Percentiles rank a stretch among this genome's conserved stretches.
Evolutionary conservation across 352 stramenopile genomes (phyloP).

Genomic region (Phytopythium cucurbitacearum): DNA sequence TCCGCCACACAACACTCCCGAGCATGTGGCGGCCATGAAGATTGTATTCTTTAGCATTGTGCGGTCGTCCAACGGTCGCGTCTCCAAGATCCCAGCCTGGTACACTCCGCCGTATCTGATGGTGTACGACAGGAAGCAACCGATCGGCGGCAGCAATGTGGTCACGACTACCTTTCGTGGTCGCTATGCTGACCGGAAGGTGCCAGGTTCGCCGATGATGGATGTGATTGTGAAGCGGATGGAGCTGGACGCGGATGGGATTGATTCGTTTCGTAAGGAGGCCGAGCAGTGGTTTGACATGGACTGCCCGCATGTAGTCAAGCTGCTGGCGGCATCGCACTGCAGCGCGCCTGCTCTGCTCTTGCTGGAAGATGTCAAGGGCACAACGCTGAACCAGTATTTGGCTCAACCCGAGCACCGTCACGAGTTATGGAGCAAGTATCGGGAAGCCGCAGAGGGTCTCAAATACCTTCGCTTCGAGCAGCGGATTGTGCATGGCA

Average conservation of each 20-base stretch:
- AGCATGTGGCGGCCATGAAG: slow-evolving; percentile 28
- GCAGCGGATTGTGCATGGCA: slow-evolving; percentile 9
- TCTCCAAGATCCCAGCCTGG: slow-evolving; percentile 25
- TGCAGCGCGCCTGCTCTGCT: slow-evolving; percentile 17
- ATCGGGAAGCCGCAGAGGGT: slow-evolving; percentile 14
- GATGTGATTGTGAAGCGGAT: slow-evolving; percentile 15
- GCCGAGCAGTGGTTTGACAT: slow-evolving; percentile 22
- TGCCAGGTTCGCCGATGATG: no score
- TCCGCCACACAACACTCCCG: slow-evolving; percentile 13
- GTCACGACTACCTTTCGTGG: no score
- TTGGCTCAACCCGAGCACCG: slow-evolving; percentile 2
- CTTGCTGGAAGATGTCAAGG: slow-evolving; percentile 14
- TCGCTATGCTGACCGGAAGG: no score
- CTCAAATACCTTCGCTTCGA: slow-evolving; percentile 43
- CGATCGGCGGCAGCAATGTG: no score
- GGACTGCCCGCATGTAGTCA: slow-evolving; percentile 18
- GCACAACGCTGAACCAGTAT: slow-evolving; percentile 12
- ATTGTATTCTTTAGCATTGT: slow-evolving; percentile 28
- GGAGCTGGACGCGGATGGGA: slow-evolving; percentile 13
- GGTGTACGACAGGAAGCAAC: slow-evolving; percentile 5
- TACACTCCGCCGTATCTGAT: slow-evolving; percentile 20
- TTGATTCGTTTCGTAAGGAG: slow-evolving; percentile 21
- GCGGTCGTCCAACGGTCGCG: slow-evolving; percentile 21
- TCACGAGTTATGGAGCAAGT: slow-evolving; percentile 3
- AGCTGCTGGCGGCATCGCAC: slow-evolving; percentile 22